Percentiles rank a stretch among this genome's conserved stretches.
Conservation (phyloP, 345 rosid genomes). For the Lenwebbia sp. region DNA sequence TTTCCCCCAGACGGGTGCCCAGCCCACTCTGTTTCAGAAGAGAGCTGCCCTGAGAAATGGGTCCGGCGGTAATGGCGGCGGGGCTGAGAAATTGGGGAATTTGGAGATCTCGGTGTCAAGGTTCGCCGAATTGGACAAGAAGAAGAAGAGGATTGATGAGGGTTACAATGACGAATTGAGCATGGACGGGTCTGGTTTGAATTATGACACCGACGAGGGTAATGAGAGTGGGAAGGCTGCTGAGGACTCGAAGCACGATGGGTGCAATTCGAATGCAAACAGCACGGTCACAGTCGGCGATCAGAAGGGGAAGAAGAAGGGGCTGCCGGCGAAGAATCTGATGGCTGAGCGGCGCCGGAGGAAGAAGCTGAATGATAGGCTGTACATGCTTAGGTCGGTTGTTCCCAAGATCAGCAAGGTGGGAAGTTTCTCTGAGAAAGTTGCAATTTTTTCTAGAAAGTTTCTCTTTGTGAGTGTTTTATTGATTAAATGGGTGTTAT, state of each 20-base stretch:
- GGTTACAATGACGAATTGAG: constrained; percentile 45
- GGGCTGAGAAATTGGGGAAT: constrained; percentile 19
- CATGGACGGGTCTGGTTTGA: constrained; percentile 53
- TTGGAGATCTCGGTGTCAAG: constrained; percentile 39
- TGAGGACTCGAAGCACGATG: constrained; percentile 39
- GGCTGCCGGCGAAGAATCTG: constrained; percentile 88
- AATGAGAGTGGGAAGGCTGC: constrained; percentile 26
- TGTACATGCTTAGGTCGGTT: constrained; percentile 94
- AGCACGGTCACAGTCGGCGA: constrained; percentile 26
- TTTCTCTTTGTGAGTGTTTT: not conserved
- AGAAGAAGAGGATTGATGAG: constrained; percentile 23
- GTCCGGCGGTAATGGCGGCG: constrained; percentile 26
- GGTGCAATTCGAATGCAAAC: constrained; percentile 32
- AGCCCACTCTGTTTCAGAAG: constrained; percentile 75
- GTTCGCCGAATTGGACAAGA: constrained; percentile 11
- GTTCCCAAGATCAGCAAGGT: constrained; percentile 99
- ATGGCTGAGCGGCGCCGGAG: constrained; percentile 97
- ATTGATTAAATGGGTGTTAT: not conserved
- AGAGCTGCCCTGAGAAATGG: constrained; percentile 41
- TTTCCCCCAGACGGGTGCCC: constrained; percentile 42
- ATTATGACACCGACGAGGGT: constrained; percentile 72
- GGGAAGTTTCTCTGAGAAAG: not conserved
- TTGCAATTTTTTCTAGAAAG: not conserved
- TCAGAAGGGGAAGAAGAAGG: constrained; percentile 72
- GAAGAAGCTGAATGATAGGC: constrained; percentile 98